Base-by-base conservation (phyloP, 768 basidiomycete species). In the Suillus tomentosus region DNA sequence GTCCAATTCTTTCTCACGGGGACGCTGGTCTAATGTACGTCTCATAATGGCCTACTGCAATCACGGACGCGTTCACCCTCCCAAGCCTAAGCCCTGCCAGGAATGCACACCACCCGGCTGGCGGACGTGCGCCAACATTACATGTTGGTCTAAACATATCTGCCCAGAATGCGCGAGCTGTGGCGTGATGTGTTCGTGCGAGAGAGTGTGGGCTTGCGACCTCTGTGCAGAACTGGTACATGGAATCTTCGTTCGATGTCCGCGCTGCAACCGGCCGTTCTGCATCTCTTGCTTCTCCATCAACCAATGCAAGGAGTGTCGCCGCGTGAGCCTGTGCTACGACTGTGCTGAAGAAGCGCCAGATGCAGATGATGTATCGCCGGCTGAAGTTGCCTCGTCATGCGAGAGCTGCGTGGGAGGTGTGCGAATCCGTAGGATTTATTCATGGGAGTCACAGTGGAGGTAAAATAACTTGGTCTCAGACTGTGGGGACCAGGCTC, bases 1-100 rank as follows among this genome's bases (percentile, higher is more conserved):
- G 19, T 36, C 53, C 11, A 7, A 13, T n/a, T 9, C 5, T 36
- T n/a, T 11, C 34, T 19, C 36, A 36, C 19, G 0, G 75, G 76
- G 3, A 72, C 51, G 5, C 34, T 19, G 14, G 17, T 1, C 15
- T 3, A 19, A 0, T 1, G 2, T 19, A 17, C 17, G 17, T 36
- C 53, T 55, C 6, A 1, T 55, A 3, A n/a, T 19, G 5, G 53
- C 34, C 11, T 55, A 55, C 13, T 1, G 2, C 3, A 2, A 0
- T 36, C n/a, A 19, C 5, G 34, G 2, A 13, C 19, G 34, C 27
- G 11, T 15, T n/a, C 19, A 55, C 53, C 53, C 34, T 36, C 19
- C 34, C 5, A 55, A 55, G 11, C 34, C 2, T 0, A n/a, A 36
- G 1, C n/a, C 5, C 17, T 55, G 34, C 11, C 10, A n/a, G 34